A percentile compares a stretch with the other conserved stretches of the same genome.
These are phyloP conservation scores for Telopea speciosissima DNA, from an alignment of 177 flowering plant genomes.

Conservation along the genomic window DNA sequence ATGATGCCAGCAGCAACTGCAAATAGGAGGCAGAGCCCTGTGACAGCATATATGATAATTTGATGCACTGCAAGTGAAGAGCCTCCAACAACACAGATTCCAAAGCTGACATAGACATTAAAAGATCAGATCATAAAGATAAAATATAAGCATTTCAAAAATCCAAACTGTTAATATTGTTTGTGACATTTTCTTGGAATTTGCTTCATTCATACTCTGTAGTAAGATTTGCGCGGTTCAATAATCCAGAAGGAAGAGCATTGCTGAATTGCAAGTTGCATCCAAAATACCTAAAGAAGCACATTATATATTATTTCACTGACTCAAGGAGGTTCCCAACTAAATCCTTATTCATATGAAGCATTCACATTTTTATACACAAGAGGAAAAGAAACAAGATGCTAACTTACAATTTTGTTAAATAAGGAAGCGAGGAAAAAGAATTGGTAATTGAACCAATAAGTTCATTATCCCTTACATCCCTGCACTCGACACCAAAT, in stretches of 20 bases:
- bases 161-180: background rate
- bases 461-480: conserved; percentile 54
- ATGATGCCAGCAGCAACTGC: background rate
- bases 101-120: background rate
- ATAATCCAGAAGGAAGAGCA: conserved; percentile 27
- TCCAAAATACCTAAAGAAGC: conserved; percentile 42
- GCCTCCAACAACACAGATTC: background rate
- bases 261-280: conserved; percentile 44
- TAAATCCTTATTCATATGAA: background rate
- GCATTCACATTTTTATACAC: background rate
- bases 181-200: background rate
- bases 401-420: conserved; percentile 42
- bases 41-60: background rate
- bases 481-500: conserved; percentile 29
- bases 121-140: background rate
- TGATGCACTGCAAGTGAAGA: background rate
- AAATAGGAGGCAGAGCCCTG: background rate
- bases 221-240: conserved; percentile 29
- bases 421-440: conserved; percentile 32
- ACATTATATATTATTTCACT: background rate
- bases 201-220: conserved; percentile 46
- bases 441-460: conserved; percentile 44
- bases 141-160: background rate
- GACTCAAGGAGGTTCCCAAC: background rate
- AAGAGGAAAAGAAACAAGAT: background rate